Conservation (phyloP, 2,329 filamentous ascomycete genomes). For the Fusarium cyanostomum region DNA sequence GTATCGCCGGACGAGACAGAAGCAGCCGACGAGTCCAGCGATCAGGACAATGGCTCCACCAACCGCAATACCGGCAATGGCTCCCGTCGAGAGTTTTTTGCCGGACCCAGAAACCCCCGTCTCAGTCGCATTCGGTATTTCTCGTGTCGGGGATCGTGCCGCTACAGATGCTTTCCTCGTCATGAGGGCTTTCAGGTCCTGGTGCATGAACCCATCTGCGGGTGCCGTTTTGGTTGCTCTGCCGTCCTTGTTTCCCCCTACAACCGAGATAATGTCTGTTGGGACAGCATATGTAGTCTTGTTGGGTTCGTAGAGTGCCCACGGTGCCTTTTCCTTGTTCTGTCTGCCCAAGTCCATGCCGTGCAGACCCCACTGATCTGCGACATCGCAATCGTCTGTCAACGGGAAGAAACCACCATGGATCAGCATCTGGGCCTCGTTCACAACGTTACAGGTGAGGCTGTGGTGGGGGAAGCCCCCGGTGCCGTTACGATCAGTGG, state of each 20-base stretch:
- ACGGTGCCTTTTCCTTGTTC: conserved; percentile 55
- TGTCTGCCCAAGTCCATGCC: conserved; percentile 65
- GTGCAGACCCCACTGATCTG: conserved; percentile 63
- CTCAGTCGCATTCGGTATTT: conserved; percentile 41
- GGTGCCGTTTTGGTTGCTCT: conserved; percentile 63
- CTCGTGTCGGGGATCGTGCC: conserved; percentile 61
- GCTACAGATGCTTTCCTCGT: conserved; percentile 57
- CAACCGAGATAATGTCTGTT: conserved; percentile 56
- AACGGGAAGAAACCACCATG: conserved; percentile 68
- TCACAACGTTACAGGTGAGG: conserved; percentile 64
- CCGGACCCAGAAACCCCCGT: not conserved
- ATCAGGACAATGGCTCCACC: conserved; percentile 48
- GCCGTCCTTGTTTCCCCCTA: conserved; percentile 61
- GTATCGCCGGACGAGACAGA: conserved; percentile 46
- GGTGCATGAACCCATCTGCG: conserved; percentile 57
- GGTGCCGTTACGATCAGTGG: conserved; percentile 50
- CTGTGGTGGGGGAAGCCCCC: conserved; percentile 61
- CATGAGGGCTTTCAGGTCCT: conserved; percentile 64
- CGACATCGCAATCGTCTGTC: conserved; percentile 59
- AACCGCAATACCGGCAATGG: conserved; percentile 56
- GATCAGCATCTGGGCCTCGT: conserved; percentile 67
- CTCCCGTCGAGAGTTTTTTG: conserved; percentile 48
- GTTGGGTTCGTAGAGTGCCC: conserved; percentile 61
- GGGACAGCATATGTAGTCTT: conserved; percentile 63
- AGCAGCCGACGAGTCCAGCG: conserved; percentile 40